Evolutionary conservation across 768 basidiomycete species (phyloP), one percentile per base, ranked within the genome.

Genomic region (Pholiota molesta): DNA sequence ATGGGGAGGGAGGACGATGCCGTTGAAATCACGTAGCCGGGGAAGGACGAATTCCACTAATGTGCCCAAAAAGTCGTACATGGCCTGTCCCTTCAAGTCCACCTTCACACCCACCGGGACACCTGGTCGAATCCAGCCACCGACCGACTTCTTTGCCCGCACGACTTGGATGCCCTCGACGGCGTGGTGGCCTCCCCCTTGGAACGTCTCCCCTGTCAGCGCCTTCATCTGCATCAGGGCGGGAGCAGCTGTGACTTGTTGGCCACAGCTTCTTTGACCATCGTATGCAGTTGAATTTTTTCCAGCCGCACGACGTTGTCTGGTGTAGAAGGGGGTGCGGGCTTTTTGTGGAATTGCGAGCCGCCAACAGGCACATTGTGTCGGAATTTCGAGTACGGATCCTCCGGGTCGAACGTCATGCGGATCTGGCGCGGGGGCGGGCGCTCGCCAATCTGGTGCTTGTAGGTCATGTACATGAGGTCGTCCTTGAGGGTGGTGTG

Each of bases 31-130:
- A 69, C 95, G 86, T 56, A 97, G 75, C 21, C 97, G 88, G 1
- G 97, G 97, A n/a, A 98, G 79, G 61, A 99, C 97, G 70, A 98
- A 97, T 70, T 98, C 95, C 69, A 88, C 86, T 68, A 99, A 84
- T 8, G 87, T 88, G 60, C 86, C 86, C 60, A 99, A 79, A 76
- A 99, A 98, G 68, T 94, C 91, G 79, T 94, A 98, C 96, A 99
- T 98, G 67, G 89, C 86, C 52, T 91, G 88, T 14, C 96, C 96
- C 71, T 86, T 88, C 67, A 99, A 77, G 72, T 92, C 92, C 62
- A 98, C 94, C 78, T 95, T 95, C 65, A 86, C 94, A 62, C 94
- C 95, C 19, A 90, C 79, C 0, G 97, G 94, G 52, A 92, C 73
- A 23, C 91, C 90, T 0, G 88, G 86, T 35, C 97, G 83, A 40